phyloP scores from a whole-genome alignment of 2,329 filamentous ascomycete genomes.

The Daldinia eschscholtzii region DNA sequence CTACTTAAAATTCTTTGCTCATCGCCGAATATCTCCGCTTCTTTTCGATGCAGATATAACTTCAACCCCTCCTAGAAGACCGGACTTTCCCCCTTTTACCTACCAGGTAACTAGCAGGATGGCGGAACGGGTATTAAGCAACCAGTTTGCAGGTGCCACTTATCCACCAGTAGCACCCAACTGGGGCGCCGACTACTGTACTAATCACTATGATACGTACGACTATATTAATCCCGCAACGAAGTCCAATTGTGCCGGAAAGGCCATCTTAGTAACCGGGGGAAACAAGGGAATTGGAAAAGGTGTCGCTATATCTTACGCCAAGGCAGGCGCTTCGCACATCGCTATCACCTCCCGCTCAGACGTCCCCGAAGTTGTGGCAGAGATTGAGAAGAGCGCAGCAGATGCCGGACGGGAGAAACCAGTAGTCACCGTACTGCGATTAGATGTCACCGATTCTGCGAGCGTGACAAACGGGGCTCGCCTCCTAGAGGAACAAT shows the following conservation, averaged over 20 bases:
- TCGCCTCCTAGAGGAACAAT: slow-evolving; percentile 43
- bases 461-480: slow-evolving; percentile 53
- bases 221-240: slow-evolving; percentile 59
- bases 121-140: slow-evolving; percentile 22
- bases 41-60: not conserved
- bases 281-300: slow-evolving; percentile 67
- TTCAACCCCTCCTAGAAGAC: not conserved
- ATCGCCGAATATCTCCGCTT: not conserved
- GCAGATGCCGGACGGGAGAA: slow-evolving; percentile 47
- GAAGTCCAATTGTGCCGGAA: slow-evolving; percentile 55
- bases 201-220: slow-evolving; percentile 64
- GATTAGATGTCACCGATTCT: slow-evolving; percentile 55
- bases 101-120: slow-evolving; percentile 13
- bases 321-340: slow-evolving; percentile 63
- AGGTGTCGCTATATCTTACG: slow-evolving; percentile 67
- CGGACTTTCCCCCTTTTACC: not conserved
- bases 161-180: slow-evolving; percentile 39
- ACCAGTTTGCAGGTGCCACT: slow-evolving; percentile 14
- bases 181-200: slow-evolving; percentile 46
- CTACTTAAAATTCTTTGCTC: not conserved
- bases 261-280: slow-evolving; percentile 65
- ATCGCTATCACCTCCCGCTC: slow-evolving; percentile 68
- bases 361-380: slow-evolving; percentile 51
- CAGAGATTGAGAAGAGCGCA: slow-evolving; percentile 54
- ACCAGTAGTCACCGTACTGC: slow-evolving; percentile 59